A percentile compares a stretch with the other conserved stretches of the same genome.
Conservation (phyloP, 1,284 basidiomycete genomes). For the Puccinia horiana region DNA sequence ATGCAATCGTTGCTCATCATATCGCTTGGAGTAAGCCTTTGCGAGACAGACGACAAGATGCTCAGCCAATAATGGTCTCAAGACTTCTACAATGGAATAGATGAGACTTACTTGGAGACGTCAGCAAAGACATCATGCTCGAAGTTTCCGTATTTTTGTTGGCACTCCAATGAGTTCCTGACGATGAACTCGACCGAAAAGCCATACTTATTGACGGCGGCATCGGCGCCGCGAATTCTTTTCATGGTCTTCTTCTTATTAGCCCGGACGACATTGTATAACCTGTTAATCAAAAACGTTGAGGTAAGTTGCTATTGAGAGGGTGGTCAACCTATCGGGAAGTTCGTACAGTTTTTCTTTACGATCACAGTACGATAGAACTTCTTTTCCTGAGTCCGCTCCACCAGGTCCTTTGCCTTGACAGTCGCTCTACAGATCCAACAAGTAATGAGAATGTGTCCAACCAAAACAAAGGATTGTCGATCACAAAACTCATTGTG, state of each 20-base stretch:
- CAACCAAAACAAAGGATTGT: background rate
- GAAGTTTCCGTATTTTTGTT: conserved; percentile 42
- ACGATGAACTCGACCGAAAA: conserved; percentile 31
- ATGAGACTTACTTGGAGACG: conserved; percentile 1
- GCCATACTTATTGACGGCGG: conserved; percentile 29
- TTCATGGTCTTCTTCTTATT: conserved; percentile 42
- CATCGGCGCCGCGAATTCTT: conserved; percentile 7
- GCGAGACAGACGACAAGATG: background rate
- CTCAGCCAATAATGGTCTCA: background rate
- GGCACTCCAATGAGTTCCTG: conserved; percentile 28
- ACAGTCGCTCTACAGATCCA: conserved; percentile 1
- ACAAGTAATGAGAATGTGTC: background rate
- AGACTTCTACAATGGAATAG: no score
- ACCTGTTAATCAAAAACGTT: background rate
- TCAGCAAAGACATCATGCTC: conserved; percentile 44
- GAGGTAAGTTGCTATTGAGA: background rate
- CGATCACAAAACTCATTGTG: background rate
- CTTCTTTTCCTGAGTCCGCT: conserved; percentile 18
- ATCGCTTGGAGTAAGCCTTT: conserved; percentile 14
- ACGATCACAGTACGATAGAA: conserved; percentile 37
- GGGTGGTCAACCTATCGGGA: background rate
- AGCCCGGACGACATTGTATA: conserved; percentile 37
- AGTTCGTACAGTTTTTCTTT: background rate
- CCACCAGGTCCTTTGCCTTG: conserved; percentile 32
- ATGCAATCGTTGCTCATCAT: background rate